These are phyloP conservation scores for Aspergillus sp. DNA, from an alignment of 2,329 filamentous ascomycete genomes.

Conservation along the genomic window DNA sequence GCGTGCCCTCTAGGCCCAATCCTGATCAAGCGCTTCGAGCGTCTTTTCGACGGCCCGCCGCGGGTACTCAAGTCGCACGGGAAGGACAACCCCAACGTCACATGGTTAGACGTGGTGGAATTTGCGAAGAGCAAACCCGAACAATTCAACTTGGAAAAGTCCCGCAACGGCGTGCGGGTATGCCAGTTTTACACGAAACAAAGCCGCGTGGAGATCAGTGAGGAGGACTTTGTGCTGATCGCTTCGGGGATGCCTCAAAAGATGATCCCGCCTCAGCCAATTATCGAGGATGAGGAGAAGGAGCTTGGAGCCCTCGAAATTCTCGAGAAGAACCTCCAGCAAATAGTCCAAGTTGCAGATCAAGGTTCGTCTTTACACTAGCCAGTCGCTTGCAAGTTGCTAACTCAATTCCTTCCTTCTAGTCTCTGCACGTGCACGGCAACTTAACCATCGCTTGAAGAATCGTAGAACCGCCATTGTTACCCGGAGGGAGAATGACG, in stretches of 20 bases:
- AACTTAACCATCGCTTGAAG: conserved; percentile 78
- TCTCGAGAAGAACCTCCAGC: conserved; percentile 72
- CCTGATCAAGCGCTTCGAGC: conserved; percentile 80
- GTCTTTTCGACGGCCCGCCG: conserved; percentile 80
- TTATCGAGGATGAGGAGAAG: conserved; percentile 82
- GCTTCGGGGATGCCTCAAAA: conserved; percentile 79
- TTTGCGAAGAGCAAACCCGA: conserved; percentile 78
- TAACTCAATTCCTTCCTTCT: conserved; percentile 15
- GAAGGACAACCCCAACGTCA: conserved; percentile 63
- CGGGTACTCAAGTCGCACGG: conserved; percentile 62
- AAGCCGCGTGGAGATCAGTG: conserved; percentile 77
- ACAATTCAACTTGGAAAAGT: conserved; percentile 72
- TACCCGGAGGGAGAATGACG: conserved; percentile 56
- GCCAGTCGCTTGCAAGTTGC: neutral
- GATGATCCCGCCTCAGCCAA: conserved; percentile 75
- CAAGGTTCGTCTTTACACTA: conserved; percentile 53
- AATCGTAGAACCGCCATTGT: conserved; percentile 72
- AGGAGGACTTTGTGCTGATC: conserved; percentile 85
- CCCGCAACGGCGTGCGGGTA: conserved; percentile 66
- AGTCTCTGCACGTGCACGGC: conserved; percentile 69
- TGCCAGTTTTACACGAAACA: conserved; percentile 84
- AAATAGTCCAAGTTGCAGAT: conserved; percentile 78
- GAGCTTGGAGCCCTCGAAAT: conserved; percentile 83
- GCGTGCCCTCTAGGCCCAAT: conserved; percentile 80
- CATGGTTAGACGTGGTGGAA: conserved; percentile 82